Evolutionary conservation across 2,329 filamentous ascomycete genomes (phyloP), one percentile per base, ranked within the genome.

Genomic region (Aspergillus unguis): DNA sequence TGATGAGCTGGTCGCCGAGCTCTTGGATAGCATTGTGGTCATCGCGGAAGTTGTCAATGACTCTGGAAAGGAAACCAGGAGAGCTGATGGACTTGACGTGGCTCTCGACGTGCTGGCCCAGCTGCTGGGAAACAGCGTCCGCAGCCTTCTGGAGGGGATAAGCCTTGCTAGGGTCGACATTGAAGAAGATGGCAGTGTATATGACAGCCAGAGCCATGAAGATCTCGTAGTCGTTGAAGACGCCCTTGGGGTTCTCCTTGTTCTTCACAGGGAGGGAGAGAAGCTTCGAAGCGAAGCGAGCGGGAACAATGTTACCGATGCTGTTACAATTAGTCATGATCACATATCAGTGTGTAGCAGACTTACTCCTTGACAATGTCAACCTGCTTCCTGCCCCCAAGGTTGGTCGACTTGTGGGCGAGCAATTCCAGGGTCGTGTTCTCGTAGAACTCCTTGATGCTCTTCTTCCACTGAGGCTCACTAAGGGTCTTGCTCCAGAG

Each of bases 401-500:
- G 77, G 52, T 77, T 80, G 68, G 83, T 88, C 40, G 81, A 82
- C 67, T 89, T 88, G 28, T 84, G 77, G 0, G 73, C 67, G 23
- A 95, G 75, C 2, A 94, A 76, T 28, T 79, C 73, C 46, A 82
- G 72, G 1, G 82, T 85, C 10, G 81, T 84, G 31, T 80, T 74
- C 8, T 83, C 76, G 65, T 87, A 91, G 63, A 90, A 91, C 0
- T 73, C 70, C 72, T 85, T 85, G 61, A 90, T 77, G 7, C 84
- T 77, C 6, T 75, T 70, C 36, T 81, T 73, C 80, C 87, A 90
- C 41, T 82, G 77, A 8, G 81, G 80, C 38, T 79, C 76, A 67
- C 84, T 84, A 1, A 90, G 71, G 6, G 84, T 76, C 52, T 81
- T 76, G 29, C 75, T 75, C 77, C 81, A 82, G 65, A 83, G 83